Evolutionary conservation across 169 alveolate species (phyloP), one percentile per base, ranked within the genome.

Genomic region (Eimeria falciformis): DNA sequence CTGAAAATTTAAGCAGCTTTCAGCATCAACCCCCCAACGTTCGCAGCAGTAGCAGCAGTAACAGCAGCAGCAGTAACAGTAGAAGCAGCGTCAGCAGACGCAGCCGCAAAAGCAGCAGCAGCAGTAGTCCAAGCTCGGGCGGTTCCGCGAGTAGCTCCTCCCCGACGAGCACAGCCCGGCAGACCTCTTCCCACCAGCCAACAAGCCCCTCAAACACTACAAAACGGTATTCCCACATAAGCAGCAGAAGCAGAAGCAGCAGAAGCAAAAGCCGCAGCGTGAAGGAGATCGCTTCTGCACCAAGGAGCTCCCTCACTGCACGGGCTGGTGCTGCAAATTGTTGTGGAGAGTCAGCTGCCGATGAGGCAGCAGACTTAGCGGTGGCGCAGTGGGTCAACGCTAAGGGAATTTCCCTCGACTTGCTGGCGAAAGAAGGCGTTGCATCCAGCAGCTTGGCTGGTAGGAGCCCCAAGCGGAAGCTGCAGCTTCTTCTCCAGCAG

Each of bases 211-310:
- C 17, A 9, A 50, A 25, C 75, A 25, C 37, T 11, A 6, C 75
- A 50, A 50, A 14, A 11, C n/a, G 62, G n/a, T 14, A 62, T 62
- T 9, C 21, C n/a, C n/a, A n/a, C 21, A 6, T 23, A 11, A 11
- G 5, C 79, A 68, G 79, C 79, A 68, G 37, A 18, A 27, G 45
- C 79, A 68, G 79, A n/a, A 68, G 79, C 47, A 68, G 47, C 47
- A 68, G 79, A 33, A 68, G 79, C 47, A 68, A 4, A 7, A 68
- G 79, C 47, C 4, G n/a, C 79, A 68, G 79, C 47, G 29, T 33
- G 47, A 68, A 45, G 11, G 17, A 14, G 79, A n/a, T 5, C 0
- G 47, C 7, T 17, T 5, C n/a, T 68, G 21, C 17, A 6, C 17
- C 25, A 21, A 25, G 79, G 14, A 9, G 47, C 43, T 5, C 50